A percentile compares a stretch with the other conserved stretches of the same genome.
phyloP scores from a whole-genome alignment of 2,329 filamentous ascomycete species.

The Ophiostoma quercus region DNA sequence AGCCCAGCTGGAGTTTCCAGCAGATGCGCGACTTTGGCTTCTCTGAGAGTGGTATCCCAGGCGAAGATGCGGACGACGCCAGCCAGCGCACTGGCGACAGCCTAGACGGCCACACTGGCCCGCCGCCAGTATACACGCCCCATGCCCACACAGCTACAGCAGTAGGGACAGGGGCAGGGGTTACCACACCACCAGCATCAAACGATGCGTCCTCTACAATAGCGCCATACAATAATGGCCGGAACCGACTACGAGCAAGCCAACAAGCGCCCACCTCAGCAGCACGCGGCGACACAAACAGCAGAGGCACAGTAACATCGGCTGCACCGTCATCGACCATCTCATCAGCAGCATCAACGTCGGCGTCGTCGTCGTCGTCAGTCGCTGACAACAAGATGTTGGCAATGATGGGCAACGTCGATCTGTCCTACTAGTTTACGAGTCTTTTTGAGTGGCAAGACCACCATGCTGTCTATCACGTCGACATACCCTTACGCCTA shows the following conservation, averaged over 20 bases:
- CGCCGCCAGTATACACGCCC: conserved; percentile 14
- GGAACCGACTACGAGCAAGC: conserved; percentile 7
- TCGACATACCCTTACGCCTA: neutral
- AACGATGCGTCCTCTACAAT: neutral
- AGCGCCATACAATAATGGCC: conserved; percentile 17
- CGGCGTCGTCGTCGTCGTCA: conserved; percentile 21
- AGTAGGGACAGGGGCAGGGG: neutral
- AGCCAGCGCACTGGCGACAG: neutral
- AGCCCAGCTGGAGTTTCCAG: conserved; percentile 66
- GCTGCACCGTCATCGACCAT: neutral
- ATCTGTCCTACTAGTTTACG: conserved; percentile 27
- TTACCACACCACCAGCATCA: neutral
- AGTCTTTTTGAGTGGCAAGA: neutral
- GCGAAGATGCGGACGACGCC: conserved; percentile 33
- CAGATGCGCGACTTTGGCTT: conserved; percentile 59
- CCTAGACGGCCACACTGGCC: neutral
- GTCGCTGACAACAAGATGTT: conserved; percentile 26
- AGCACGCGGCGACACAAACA: neutral
- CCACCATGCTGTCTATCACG: neutral
- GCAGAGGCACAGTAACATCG: neutral
- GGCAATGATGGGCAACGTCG: conserved; percentile 29
- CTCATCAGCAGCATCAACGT: conserved; percentile 20
- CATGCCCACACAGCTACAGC: neutral
- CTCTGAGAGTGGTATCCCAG: conserved; percentile 51
- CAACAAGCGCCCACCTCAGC: conserved; percentile 1